Conservation (phyloP, 192 early-diverging fungal species). For the Thoreauomyces humboldtii region DNA sequence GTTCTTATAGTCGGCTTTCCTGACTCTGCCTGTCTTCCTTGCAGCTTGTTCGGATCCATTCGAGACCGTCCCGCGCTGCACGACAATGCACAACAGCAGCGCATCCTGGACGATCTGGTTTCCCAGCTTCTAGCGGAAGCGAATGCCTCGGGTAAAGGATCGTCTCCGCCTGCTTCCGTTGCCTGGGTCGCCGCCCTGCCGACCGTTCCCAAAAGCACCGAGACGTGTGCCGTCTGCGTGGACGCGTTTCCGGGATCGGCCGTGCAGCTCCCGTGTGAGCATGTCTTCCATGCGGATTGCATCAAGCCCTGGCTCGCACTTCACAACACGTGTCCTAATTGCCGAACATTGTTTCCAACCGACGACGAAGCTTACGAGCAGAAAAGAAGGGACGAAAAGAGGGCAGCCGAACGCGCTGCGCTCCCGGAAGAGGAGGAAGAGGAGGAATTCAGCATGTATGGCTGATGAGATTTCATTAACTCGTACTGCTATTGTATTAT, state of each 20-base stretch:
- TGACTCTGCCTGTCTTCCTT: neutral
- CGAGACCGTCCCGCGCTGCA: constrained; percentile 35
- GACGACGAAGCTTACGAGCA: constrained; percentile 39
- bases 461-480: too few relatives aligned
- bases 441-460: constrained; percentile 38
- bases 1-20: neutral
- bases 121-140: constrained; percentile 56
- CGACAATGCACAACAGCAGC: constrained; percentile 40
- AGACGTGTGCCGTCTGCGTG: constrained; percentile 33
- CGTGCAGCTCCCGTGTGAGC: constrained; percentile 26
- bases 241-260: constrained; percentile 18
- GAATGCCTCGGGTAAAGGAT: constrained; percentile 39
- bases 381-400: constrained; percentile 17
- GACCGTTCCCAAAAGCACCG: neutral
- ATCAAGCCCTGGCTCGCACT: constrained; percentile 40
- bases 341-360: constrained; percentile 34
- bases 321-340: constrained; percentile 44
- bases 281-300: constrained; percentile 31
- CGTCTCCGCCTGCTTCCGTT: constrained; percentile 34
- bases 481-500: too few relatives aligned
- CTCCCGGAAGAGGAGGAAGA: constrained; percentile 15
- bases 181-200: constrained; percentile 16
- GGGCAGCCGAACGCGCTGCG: neutral
- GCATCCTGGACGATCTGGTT: constrained; percentile 54
- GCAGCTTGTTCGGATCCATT: constrained; percentile 46